Conservation (phyloP, 345 rosid species). For the Gynandropsis gynandra region DNA sequence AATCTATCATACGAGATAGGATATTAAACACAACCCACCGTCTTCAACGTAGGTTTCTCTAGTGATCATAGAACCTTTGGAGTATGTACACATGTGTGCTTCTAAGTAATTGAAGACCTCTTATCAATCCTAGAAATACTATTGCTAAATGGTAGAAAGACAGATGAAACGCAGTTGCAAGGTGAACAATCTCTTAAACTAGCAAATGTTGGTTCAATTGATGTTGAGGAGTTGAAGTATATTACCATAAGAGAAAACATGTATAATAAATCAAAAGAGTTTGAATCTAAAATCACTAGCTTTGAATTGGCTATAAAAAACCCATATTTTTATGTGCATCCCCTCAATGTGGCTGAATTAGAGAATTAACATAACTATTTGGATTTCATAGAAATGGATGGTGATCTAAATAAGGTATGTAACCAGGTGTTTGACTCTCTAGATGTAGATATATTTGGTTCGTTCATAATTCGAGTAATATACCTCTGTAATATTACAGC, state of each 20-base stretch:
- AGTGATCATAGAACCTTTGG: too few relatives aligned
- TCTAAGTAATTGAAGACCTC: too few relatives aligned
- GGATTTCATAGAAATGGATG: slow-evolving; percentile 74
- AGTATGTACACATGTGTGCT: too few relatives aligned
- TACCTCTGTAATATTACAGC: slow-evolving; percentile 47
- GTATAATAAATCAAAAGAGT: slow-evolving; percentile 91
- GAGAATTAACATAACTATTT: slow-evolving; percentile 95
- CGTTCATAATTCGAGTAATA: slow-evolving; percentile 58
- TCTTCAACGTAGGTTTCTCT: too few relatives aligned
- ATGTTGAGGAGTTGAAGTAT: slow-evolving; percentile 86
- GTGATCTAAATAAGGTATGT: slow-evolving; percentile 91
- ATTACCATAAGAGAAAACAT: slow-evolving; percentile 75
- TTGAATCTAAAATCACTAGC: slow-evolving; percentile 78
- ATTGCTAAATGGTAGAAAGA: too few relatives aligned
- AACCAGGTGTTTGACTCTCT: slow-evolving; percentile 38
- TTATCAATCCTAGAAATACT: too few relatives aligned
- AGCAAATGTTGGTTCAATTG: slow-evolving; percentile 65
- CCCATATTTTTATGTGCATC: slow-evolving; percentile 94
- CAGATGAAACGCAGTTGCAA: slow-evolving; percentile 47
- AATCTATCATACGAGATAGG: too few relatives aligned
- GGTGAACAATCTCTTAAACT: slow-evolving; percentile 54
- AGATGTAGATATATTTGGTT: slow-evolving; percentile 31
- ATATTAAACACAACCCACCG: too few relatives aligned
- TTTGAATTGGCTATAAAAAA: slow-evolving; percentile 93
- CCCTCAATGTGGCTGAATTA: slow-evolving; percentile 79